Conservation (phyloP, 768 basidiomycete genomes). For the Amanita pallidorosea region DNA sequence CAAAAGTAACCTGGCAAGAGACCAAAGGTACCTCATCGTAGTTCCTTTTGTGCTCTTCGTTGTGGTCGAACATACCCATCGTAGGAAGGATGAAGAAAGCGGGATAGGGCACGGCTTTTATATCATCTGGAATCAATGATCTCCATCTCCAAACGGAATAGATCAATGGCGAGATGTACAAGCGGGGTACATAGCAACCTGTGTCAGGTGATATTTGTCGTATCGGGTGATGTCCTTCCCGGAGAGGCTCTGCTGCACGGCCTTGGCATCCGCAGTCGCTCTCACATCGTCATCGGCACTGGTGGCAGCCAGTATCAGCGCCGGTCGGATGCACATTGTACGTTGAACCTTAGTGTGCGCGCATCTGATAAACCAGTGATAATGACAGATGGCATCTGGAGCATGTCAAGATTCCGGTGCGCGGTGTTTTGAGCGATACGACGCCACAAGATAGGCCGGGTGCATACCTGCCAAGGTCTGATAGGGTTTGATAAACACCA, state of each 20-base stretch:
- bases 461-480: background rate
- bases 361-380: too few species aligned
- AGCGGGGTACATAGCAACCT: background rate
- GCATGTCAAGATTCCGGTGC: too few species aligned
- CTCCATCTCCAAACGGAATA: background rate
- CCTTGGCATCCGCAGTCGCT: background rate
- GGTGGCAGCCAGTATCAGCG: too few species aligned
- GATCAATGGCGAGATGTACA: too few species aligned
- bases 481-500: too few species aligned
- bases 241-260: background rate
- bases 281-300: background rate
- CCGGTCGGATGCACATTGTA: too few species aligned
- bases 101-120: background rate
- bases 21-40: constrained; percentile 25
- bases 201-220: background rate
- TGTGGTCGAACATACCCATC: constrained; percentile 34
- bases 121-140: too few species aligned
- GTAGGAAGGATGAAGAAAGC: constrained; percentile 5
- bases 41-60: constrained; percentile 30
- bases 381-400: too few species aligned
- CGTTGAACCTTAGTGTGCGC: too few species aligned
- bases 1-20: background rate
- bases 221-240: background rate
- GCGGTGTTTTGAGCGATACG: too few species aligned
- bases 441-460: too few species aligned